phyloP scores from a whole-genome alignment of 495 filamentous ascomycete genomes.

The Penicillium paradoxum region DNA sequence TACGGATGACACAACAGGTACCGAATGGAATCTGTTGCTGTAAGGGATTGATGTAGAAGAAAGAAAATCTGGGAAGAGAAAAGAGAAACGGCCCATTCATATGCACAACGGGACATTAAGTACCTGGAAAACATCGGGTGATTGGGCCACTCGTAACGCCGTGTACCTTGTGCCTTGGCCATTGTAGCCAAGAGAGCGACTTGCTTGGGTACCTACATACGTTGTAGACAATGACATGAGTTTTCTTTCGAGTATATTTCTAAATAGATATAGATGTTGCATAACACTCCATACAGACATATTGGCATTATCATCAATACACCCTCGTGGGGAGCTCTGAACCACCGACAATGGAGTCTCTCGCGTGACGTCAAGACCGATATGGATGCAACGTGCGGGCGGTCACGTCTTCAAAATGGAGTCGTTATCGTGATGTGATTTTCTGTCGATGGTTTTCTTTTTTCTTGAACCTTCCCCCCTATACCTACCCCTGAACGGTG shows the following conservation, averaged over 20 bases:
- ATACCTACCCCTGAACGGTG: not conserved
- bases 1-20: not conserved
- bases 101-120: not conserved
- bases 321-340: too few species aligned
- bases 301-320: too few species aligned
- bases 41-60: not conserved
- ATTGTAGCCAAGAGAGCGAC: not conserved
- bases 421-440: not conserved
- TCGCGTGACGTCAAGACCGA: conserved; percentile 27
- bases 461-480: not conserved
- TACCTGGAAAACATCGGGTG: not conserved
- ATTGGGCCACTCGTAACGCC: not conserved
- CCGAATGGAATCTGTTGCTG: not conserved
- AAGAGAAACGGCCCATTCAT: not conserved
- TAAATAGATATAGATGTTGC: too few species aligned
- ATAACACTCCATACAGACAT: too few species aligned
- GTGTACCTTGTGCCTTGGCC: not conserved
- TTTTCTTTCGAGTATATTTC: too few species aligned
- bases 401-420: conserved; percentile 7
- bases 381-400: not conserved
- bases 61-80: not conserved
- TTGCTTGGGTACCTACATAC: not conserved
- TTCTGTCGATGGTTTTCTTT: not conserved
- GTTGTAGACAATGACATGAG: too few species aligned
- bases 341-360: not conserved